Evolutionary conservation across 441 rosid species (phyloP).

Genomic region (Gossypium laxum): DNA sequence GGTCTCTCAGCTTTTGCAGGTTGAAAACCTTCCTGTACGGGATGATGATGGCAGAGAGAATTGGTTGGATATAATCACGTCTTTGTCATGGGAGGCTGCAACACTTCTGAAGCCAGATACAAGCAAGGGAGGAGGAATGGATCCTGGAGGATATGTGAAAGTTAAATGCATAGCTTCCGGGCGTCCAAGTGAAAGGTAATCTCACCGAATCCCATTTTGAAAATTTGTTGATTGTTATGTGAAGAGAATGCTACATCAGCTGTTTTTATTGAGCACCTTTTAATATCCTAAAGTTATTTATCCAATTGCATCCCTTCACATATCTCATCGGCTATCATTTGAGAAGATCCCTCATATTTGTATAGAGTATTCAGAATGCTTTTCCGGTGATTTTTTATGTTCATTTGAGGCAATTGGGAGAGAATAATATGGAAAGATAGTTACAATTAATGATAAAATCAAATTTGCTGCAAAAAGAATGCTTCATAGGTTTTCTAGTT

Average conservation of each 20-base stretch:
- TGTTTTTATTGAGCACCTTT: background rate
- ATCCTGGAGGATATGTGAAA: conserved; percentile 75
- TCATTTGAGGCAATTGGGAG: conserved; percentile 6
- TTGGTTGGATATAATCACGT: conserved; percentile 64
- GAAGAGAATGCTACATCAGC: background rate
- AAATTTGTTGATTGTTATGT: background rate
- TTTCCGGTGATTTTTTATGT: background rate
- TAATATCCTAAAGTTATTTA: conserved; percentile 8
- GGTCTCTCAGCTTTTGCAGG: conserved; percentile 65
- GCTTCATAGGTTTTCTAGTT: background rate
- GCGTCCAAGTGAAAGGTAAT: conserved; percentile 50
- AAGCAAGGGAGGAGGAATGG: conserved; percentile 70
- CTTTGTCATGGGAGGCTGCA: conserved; percentile 76
- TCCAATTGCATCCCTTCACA: background rate
- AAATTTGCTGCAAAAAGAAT: background rate
- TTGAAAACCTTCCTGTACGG: conserved; percentile 43
- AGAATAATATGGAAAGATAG: conserved; percentile 1
- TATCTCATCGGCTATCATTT: conserved; percentile 6
- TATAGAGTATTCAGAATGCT: conserved; percentile 1
- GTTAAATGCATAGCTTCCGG: conserved; percentile 70
- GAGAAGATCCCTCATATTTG: background rate
- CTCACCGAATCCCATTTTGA: conserved; percentile 15
- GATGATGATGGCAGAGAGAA: conserved; percentile 44
- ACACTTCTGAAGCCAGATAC: conserved; percentile 66
- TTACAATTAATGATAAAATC: conserved; percentile 7